Conservation (phyloP, 352 stramenopile species). For the Albugo laibachii region DNA sequence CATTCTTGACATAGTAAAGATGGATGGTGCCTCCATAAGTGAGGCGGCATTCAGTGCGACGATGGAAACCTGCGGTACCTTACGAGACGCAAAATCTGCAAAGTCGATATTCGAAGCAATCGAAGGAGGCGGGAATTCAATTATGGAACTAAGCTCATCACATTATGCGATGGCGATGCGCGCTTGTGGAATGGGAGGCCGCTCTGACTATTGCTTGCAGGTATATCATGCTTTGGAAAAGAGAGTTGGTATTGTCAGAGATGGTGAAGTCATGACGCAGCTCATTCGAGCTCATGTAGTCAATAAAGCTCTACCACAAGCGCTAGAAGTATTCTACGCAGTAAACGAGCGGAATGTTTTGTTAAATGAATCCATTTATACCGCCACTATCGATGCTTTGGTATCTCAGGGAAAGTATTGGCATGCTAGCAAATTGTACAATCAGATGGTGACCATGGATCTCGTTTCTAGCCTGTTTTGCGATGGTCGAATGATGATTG, state of each 20-base stretch:
- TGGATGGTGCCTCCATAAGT: conserved; percentile 29
- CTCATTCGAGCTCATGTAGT: conserved; percentile 64
- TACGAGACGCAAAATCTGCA: conserved; percentile 22
- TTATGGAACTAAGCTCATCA: conserved; percentile 9
- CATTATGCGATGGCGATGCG: conserved; percentile 44
- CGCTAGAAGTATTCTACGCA: conserved; percentile 39
- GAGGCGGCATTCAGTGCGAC: conserved; percentile 46
- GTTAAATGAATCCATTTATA: conserved; percentile 56
- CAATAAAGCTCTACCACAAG: conserved; percentile 33
- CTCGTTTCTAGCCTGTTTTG: conserved; percentile 48
- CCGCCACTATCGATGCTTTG: conserved; percentile 45
- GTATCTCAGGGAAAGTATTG: conserved; percentile 35
- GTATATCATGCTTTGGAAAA: conserved; percentile 54
- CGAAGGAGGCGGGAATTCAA: conserved; percentile 7
- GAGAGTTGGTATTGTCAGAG: conserved; percentile 16
- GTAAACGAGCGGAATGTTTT: conserved; percentile 25
- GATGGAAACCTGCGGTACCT: conserved; percentile 51
- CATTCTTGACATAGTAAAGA: conserved; percentile 15
- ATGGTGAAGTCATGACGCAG: conserved; percentile 34
- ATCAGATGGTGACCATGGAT: conserved; percentile 45
- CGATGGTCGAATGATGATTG: conserved; percentile 50
- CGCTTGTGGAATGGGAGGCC: conserved; percentile 33
- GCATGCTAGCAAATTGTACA: conserved; percentile 46
- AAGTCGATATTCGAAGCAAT: conserved; percentile 29
- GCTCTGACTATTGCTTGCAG: conserved; percentile 25